Conservation (phyloP, 2,329 filamentous ascomycete genomes). For the Geosmithia morbida region DNA sequence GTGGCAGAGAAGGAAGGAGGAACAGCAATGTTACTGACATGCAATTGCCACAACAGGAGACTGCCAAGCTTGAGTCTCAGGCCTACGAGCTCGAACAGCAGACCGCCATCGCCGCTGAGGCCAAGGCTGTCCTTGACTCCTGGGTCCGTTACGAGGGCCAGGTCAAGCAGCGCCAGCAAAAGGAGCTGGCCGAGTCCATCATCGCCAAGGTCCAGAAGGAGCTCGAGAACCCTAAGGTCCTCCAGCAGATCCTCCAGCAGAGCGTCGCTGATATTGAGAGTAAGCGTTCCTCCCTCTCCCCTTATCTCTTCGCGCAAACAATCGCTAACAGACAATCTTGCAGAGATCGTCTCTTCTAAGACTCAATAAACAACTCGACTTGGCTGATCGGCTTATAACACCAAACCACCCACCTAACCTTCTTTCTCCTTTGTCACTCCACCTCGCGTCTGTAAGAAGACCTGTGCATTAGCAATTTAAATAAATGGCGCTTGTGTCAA, state of each 20-base stretch:
- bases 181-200: constrained; percentile 80
- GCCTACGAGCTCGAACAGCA: constrained; percentile 95
- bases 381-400: constrained; percentile 6
- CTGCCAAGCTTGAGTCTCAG: constrained; percentile 87
- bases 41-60: constrained; percentile 50
- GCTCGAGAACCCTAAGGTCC: constrained; percentile 91
- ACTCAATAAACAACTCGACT: constrained; percentile 37
- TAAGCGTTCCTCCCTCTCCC: constrained; percentile 23
- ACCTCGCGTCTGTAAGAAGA: constrained; percentile 38
- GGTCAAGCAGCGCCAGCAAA: constrained; percentile 98
- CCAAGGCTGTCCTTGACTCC: constrained; percentile 89
- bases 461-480: constrained; percentile 47
- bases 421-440: constrained; percentile 10
- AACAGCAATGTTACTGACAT: constrained; percentile 4
- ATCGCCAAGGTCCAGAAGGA: constrained; percentile 99
- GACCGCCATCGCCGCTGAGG: constrained; percentile 82
- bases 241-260: constrained; percentile 97
- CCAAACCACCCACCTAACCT: constrained; percentile 7
- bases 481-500: constrained; percentile 11
- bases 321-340: constrained; percentile 1
- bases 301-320: neutral
- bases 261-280: constrained; percentile 93
- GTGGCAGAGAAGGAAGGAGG: neutral
- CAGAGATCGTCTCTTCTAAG: constrained; percentile 51
- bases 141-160: constrained; percentile 98